Evolutionary conservation across 495 filamentous ascomycete species (phyloP), one percentile per base, ranked within the genome.

Genomic region (Aspergillus avenaceus): DNA sequence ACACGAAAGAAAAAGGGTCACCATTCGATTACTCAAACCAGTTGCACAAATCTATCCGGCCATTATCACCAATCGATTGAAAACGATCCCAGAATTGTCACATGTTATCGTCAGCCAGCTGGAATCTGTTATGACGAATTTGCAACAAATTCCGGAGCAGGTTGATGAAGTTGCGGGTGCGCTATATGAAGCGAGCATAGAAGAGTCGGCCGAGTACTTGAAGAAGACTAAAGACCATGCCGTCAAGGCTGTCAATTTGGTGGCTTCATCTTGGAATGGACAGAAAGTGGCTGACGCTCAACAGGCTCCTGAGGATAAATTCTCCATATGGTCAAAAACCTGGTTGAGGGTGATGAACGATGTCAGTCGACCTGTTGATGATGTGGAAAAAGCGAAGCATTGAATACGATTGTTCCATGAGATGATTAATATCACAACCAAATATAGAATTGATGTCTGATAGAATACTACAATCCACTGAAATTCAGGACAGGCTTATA

Each of bases 101-200:
- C 11, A 50, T 3, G 27, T 18, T 26, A 44, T 50, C 24, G 47
- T 62, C 23, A 54, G 43, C 14, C 63, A 58, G 31, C 22, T 76
- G 27, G 65, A 72, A 55, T 41, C 43, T 1, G 46, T 73, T 38
- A 61, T 73, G 58, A 6, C 24, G 14, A 51, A 66, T 23, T 47
- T 76, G 12, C 66, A 68, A 28, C 40, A 23, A 11, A 73, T 79
- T 31, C 69, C 72, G 3, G 72, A 72, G 23, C 57, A 66, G 32
- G 61, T 76, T 2, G 77, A 80, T 48, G 75, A 79, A 47, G 57
- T 70, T 16, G 77, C 75, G 19, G 77, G 72, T 1, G 72, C 70
- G 19, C 47, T 80, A 25, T 80, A 80, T 48, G 74, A 73, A 45
- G 62, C 58, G 27, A 63, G 75, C 47, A 32, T 56, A 21, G 54